phyloP scores from a whole-genome alignment of 768 basidiomycete species.

The Lactarius evosmus region DNA sequence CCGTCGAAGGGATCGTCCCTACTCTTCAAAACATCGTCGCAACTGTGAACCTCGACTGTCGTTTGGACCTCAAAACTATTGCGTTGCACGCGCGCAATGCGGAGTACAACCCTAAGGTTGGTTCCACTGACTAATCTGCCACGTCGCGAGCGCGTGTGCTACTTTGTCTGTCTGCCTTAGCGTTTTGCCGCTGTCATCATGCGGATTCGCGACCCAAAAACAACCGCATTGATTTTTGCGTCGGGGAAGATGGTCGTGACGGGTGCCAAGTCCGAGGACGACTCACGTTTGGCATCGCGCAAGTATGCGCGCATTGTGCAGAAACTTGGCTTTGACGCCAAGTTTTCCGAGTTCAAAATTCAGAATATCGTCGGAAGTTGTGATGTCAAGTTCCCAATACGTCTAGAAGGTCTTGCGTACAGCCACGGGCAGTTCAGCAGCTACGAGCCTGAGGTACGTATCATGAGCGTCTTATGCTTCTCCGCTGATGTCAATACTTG shows the following conservation, averaged over 20 bases:
- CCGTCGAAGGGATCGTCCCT: constrained; percentile 97
- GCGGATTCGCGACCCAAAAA: constrained; percentile 99
- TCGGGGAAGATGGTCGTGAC: constrained; percentile 99
- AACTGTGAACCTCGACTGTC: constrained; percentile 96
- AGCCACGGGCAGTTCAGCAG: constrained; percentile 97
- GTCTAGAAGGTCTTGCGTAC: constrained; percentile 95
- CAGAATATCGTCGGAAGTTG: constrained; percentile 99
- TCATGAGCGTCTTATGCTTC: constrained; percentile 19
- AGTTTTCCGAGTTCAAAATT: constrained; percentile 99
- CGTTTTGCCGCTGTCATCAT: constrained; percentile 99
- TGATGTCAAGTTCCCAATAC: constrained; percentile 98
- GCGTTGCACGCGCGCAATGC: constrained; percentile 97
- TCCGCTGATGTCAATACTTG: background rate
- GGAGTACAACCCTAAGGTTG: constrained; percentile 99
- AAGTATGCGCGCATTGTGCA: constrained; percentile 99
- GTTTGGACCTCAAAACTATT: constrained; percentile 97
- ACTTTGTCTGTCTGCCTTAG: constrained; percentile 61
- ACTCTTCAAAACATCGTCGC: constrained; percentile 99
- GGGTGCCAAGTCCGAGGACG: constrained; percentile 98
- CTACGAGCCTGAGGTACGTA: constrained; percentile 90
- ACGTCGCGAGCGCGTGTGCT: constrained; percentile 57
- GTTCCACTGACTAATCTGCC: constrained; percentile 49
- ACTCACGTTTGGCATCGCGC: constrained; percentile 92
- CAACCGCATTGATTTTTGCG: constrained; percentile 98
- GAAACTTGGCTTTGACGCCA: constrained; percentile 98